These are phyloP conservation scores for Chamaecyparis obtusa DNA, from an alignment of 75 land plant genomes.

Conservation along the genomic window DNA sequence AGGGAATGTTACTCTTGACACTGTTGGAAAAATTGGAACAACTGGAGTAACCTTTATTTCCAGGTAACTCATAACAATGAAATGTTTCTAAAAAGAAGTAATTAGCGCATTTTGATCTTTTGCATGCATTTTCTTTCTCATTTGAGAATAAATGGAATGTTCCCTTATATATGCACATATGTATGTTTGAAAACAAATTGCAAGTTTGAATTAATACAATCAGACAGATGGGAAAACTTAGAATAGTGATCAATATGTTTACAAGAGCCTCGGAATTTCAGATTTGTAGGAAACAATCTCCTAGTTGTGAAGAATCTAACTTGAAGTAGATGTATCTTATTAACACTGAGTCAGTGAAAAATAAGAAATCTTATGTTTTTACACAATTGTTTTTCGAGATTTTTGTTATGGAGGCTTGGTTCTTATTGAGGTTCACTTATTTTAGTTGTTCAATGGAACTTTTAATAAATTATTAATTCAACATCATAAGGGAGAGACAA, in stretches of 20 bases:
- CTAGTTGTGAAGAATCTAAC: too few species aligned
- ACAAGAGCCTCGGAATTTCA: not conserved
- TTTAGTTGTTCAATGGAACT: not conserved
- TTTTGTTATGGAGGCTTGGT: too few species aligned
- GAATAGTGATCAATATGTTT: not conserved
- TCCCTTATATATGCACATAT: too few species aligned
- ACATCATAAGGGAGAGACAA: not conserved
- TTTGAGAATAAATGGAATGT: too few species aligned
- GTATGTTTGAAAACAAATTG: not conserved
- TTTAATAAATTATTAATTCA: not conserved
- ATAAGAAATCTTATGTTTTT: too few species aligned
- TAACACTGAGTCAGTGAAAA: not conserved
- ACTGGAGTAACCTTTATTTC: constrained; percentile 59
- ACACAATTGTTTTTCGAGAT: not conserved
- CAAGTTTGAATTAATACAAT: not conserved
- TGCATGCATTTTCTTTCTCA: not conserved
- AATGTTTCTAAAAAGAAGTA: too few species aligned
- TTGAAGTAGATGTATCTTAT: not conserved
- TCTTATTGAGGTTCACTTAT: not conserved
- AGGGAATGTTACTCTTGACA: constrained; percentile 50
- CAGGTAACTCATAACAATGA: constrained; percentile 18
- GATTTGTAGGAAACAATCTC: not conserved
- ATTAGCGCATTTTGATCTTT: too few species aligned
- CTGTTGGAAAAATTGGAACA: constrained; percentile 42
- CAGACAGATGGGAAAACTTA: not conserved